Evolutionary conservation across 2,329 filamentous ascomycete species (phyloP).

Genomic region (Emergomyces pasteurianus): DNA sequence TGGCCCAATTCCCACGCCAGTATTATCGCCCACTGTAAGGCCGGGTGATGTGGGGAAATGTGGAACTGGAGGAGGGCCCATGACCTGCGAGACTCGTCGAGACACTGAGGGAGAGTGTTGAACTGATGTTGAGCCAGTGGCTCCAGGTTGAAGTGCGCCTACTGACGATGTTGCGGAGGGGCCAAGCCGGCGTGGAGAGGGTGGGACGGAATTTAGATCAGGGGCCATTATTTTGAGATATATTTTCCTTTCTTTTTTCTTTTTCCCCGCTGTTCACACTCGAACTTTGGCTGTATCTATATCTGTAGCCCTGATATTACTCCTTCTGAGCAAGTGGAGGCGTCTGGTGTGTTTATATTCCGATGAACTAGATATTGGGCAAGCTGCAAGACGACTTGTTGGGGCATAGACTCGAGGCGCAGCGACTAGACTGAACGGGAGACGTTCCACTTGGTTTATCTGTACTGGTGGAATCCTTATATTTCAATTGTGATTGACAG

Average conservation of each 20-base stretch:
- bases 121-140: constrained; percentile 9
- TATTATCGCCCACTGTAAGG: constrained; percentile 20
- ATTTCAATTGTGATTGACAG: background rate
- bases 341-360: background rate
- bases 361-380: background rate
- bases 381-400: background rate
- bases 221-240: constrained; percentile 31
- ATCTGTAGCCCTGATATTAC: background rate
- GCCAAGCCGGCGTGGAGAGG: constrained; percentile 22
- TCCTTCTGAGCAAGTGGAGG: background rate
- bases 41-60: constrained; percentile 20
- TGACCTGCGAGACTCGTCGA: constrained; percentile 37
- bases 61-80: constrained; percentile 30
- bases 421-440: background rate
- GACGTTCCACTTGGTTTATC: background rate
- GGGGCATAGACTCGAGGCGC: no score
- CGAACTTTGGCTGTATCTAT: background rate
- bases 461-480: background rate
- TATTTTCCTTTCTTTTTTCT: background rate
- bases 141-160: constrained; percentile 3
- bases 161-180: constrained; percentile 20
- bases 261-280: no score
- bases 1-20: constrained; percentile 27
- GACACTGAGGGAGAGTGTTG: constrained; percentile 28
- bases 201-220: constrained; percentile 35